Percentiles rank a stretch among this genome's conserved stretches.
Conservation (phyloP, 192 early-diverging fungal genomes). For the Coemansia sp. region DNA sequence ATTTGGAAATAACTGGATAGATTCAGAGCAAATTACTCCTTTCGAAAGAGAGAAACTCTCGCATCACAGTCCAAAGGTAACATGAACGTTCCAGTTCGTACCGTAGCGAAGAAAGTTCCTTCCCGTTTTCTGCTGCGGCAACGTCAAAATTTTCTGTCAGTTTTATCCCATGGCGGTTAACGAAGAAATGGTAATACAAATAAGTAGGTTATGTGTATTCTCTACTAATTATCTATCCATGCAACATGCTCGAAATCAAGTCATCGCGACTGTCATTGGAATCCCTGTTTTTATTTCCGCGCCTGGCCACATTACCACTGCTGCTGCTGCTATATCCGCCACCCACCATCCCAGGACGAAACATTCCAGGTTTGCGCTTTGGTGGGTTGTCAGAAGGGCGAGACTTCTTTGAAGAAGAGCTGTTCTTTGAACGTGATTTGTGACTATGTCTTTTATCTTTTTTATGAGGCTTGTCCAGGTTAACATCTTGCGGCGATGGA, state of each 20-base stretch:
- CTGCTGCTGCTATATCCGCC: not conserved
- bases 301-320: not conserved
- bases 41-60: too few species aligned
- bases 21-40: too few species aligned
- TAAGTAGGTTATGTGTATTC: not conserved
- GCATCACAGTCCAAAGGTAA: too few species aligned
- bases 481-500: not conserved
- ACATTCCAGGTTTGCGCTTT: slow-evolving; percentile 2
- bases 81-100: too few species aligned
- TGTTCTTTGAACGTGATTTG: not conserved
- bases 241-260: slow-evolving; percentile 5
- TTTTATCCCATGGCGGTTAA: too few species aligned
- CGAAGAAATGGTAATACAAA: too few species aligned
- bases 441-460: not conserved
- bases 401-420: not conserved
- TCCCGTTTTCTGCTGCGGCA: too few species aligned
- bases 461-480: not conserved
- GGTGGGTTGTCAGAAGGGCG: not conserved
- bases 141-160: too few species aligned
- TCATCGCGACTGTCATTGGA: slow-evolving; percentile 3
- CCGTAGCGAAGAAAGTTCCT: too few species aligned
- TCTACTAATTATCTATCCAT: not conserved
- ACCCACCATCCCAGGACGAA: not conserved
- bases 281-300: not conserved
- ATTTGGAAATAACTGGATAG: too few species aligned